phyloP scores from a whole-genome alignment of 257 asterid species.

The Salvia hispanica region DNA sequence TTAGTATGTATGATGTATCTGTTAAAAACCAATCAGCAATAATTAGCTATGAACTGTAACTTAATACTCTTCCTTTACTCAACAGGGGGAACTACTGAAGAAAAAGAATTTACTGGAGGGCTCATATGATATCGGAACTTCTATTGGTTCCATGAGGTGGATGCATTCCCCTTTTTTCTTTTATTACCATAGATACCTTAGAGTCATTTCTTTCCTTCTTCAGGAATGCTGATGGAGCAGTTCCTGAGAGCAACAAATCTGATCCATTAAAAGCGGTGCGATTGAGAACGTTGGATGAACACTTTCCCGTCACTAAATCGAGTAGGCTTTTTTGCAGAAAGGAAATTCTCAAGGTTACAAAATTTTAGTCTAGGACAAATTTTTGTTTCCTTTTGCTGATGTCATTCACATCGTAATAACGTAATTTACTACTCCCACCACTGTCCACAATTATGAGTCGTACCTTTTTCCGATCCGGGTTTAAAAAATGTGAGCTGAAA shows the following conservation, averaged over 20 bases:
- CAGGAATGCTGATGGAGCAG: constrained; percentile 55
- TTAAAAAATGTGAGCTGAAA: too few species aligned
- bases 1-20: neutral
- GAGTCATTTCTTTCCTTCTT: constrained; percentile 30
- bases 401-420: neutral
- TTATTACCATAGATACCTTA: constrained; percentile 2
- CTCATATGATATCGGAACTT: constrained; percentile 53
- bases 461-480: too few species aligned
- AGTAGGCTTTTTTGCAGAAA: constrained; percentile 55
- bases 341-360: constrained; percentile 59
- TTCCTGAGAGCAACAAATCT: constrained; percentile 46
- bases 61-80: constrained; percentile 11
- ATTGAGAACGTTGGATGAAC: constrained; percentile 63
- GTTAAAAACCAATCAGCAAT: constrained; percentile 4
- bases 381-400: constrained; percentile 8
- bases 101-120: constrained; percentile 45
- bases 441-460: too few species aligned
- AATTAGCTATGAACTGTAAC: constrained; percentile 9
- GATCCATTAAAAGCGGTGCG: constrained; percentile 56
- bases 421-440: neutral
- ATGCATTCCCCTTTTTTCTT: constrained; percentile 15
- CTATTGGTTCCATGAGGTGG: constrained; percentile 47
- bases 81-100: constrained; percentile 81
- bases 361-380: constrained; percentile 18
- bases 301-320: constrained; percentile 67